Conservation (phyloP, 257 asterid species). For the Paulownia fortunei region DNA sequence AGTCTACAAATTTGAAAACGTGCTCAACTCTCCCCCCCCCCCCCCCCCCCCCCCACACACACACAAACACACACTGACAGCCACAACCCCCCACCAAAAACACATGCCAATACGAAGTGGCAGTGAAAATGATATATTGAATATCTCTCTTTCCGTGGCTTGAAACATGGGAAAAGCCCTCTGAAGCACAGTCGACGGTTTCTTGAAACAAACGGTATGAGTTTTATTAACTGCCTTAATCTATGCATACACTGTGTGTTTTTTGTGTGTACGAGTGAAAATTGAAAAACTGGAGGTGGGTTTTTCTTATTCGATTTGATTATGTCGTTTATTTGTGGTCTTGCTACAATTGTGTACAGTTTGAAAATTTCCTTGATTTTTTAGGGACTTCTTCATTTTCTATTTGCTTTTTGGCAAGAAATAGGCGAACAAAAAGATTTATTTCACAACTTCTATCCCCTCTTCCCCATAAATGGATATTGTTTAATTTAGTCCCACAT, state of each 20-base stretch:
- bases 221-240: not conserved
- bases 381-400: not conserved
- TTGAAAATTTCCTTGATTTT: not conserved
- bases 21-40: not conserved
- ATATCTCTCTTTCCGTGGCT: not conserved
- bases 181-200: not conserved
- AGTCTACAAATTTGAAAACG: not conserved
- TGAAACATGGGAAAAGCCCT: conserved; percentile 12
- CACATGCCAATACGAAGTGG: conserved; percentile 19
- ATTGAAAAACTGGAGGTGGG: conserved; percentile 18
- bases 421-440: no score
- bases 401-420: no score
- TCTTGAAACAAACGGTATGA: conserved; percentile 35
- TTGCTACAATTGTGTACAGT: not conserved
- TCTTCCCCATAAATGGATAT: not conserved
- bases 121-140: conserved; percentile 1
- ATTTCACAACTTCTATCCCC: not conserved
- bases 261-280: not conserved
- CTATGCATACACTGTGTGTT: not conserved
- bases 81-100: conserved; percentile 3
- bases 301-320: conserved; percentile 18
- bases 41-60: not conserved
- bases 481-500: not conserved
- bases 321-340: not conserved
- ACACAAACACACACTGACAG: not conserved